Conservation (phyloP, 495 filamentous ascomycete genomes). For the Hypoxylon crocopeplum region DNA sequence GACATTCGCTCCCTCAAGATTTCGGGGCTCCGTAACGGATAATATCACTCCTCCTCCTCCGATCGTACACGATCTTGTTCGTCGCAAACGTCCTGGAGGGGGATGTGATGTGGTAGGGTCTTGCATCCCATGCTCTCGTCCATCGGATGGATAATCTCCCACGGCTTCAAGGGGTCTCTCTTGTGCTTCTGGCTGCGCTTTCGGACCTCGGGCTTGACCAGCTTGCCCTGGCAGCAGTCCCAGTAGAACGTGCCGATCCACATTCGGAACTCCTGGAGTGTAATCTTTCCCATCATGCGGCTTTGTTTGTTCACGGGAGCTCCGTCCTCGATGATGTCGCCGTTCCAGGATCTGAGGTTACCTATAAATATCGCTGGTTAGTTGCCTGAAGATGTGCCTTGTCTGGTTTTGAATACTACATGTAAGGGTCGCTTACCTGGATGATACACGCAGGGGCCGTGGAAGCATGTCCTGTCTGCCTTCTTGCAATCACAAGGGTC, state of each 20-base stretch:
- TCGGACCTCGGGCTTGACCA: not conserved
- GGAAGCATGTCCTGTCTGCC: not conserved
- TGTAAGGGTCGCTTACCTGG: slow-evolving; percentile 8
- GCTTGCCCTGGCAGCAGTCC: slow-evolving; percentile 20
- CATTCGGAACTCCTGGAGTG: slow-evolving; percentile 1
- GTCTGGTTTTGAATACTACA: no score
- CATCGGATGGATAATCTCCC: slow-evolving; percentile 1
- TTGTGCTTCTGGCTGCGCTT: slow-evolving; percentile 12
- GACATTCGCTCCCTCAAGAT: no score
- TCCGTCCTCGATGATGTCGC: not conserved
- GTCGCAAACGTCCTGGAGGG: no score
- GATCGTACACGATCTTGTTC: no score
- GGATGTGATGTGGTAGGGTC: not conserved
- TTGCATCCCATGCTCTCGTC: slow-evolving; percentile 13
- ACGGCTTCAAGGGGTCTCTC: not conserved
- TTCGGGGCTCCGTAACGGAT: no score
- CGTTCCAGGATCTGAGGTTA: not conserved
- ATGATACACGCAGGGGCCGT: slow-evolving; percentile 11
- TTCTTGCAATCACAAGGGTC: not conserved
- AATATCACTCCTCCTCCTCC: no score
- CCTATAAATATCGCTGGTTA: slow-evolving; percentile 5
- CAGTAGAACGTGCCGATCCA: slow-evolving; percentile 22
- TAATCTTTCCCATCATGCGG: not conserved
- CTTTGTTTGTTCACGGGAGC: not conserved
- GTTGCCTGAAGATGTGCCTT: no score